phyloP scores from a whole-genome alignment of 2,329 filamentous ascomycete species.

The Exophiala oligosperma region DNA sequence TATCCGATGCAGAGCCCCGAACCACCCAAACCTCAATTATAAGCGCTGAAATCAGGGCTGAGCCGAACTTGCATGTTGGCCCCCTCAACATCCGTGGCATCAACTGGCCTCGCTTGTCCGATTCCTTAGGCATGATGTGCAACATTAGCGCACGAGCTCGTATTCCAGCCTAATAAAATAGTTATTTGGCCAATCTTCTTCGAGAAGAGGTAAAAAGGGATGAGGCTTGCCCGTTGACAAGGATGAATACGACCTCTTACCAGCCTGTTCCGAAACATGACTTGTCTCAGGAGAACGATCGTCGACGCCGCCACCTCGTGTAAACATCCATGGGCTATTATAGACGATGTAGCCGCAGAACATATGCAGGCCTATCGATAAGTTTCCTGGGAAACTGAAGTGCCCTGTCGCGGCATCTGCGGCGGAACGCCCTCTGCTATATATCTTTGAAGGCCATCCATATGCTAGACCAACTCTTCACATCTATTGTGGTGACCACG shows the following conservation, averaged over 20 bases:
- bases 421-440: neutral
- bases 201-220: neutral
- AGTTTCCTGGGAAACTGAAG: neutral
- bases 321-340: neutral
- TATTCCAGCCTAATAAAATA: no score
- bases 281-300: neutral
- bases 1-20: no score
- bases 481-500: neutral
- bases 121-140: no score
- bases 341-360: neutral
- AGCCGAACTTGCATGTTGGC: no score
- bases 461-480: neutral
- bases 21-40: no score
- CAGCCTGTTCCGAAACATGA: neutral
- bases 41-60: no score
- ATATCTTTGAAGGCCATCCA: neutral
- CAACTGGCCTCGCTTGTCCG: no score
- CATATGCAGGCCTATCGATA: neutral
- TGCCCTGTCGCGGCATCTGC: neutral
- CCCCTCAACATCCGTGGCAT: no score
- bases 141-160: no score
- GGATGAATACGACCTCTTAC: neutral
- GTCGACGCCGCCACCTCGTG: neutral
- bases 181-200: no score
- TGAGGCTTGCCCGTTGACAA: neutral